Base-by-base conservation (phyloP, 345 rosid species). In the Bruguiera parviflora region DNA sequence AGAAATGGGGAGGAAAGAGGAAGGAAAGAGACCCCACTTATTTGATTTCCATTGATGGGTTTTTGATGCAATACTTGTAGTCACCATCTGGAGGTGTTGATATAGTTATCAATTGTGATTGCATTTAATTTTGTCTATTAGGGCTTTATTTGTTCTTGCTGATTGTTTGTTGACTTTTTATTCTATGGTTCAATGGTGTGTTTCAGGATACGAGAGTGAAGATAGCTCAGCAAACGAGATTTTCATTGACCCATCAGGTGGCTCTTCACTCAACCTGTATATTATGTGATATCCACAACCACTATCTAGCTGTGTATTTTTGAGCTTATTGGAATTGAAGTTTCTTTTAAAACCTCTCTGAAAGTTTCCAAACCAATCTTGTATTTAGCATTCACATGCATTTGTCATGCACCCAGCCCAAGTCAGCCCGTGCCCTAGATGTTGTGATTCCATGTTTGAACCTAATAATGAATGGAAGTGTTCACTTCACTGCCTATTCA, bases 191-290 rank as follows among this genome's bases (percentile, higher is more conserved):
- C 4, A 11, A 33, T 68, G 59, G 32, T 11, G 53, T 64, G 31
- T 73, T 27, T 53, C 88, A 88, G 89, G 88, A 57, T 83, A 86
- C 66, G 77, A 72, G 76, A 81, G 86, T 56, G 87, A 83, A 75
- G 84, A 84, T 79, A 72, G 89, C 90, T 88, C 85, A 20, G 86
- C 69, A 0, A 75, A 83, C 61, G 86, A 81, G 66, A 69, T 86
- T 55, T 69, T 64, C 47, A 83, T 55, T 6, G 79, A 80, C 65
- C 75, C 83, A 11, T 39, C 80, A 43, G 88, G 90, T 88, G 71
- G 53, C 37, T 33, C 52, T 58, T 60, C 49, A 43, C 49, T 3
- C 29, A 10, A 21, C 16, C 24, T 22, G 19, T 56, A 56, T 9
- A 56, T 21, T 4, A 22, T 43, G 49, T 43, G 19, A 43, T 43